Evolutionary conservation across 371 early-diverging fungal species (phyloP).

Genomic region (Apophysomyces elegans): DNA sequence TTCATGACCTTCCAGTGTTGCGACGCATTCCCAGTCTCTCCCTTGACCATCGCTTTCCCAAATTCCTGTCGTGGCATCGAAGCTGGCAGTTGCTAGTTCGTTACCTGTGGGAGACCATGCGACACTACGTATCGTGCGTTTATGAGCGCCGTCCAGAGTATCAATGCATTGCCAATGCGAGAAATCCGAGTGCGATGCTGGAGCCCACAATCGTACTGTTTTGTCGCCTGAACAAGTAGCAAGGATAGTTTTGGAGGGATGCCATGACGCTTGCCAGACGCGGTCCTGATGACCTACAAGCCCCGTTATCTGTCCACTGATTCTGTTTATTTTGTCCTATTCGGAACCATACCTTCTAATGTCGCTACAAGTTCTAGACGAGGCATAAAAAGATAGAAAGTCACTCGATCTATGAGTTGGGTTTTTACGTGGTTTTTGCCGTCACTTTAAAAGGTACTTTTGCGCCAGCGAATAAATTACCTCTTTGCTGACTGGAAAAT

Average conservation of each 20-base stretch:
- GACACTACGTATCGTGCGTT: slow-evolving; percentile 89
- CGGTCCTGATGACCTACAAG: slow-evolving; percentile 82
- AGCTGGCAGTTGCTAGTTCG: slow-evolving; percentile 88
- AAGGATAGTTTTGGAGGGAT: slow-evolving; percentile 72
- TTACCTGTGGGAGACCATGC: slow-evolving; percentile 82
- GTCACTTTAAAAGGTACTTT: no score
- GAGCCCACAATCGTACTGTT: slow-evolving; percentile 85
- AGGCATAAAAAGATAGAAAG: slow-evolving; percentile 31
- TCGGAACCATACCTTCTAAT: slow-evolving; percentile 33
- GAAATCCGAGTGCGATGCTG: slow-evolving; percentile 42
- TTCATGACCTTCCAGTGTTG: slow-evolving; percentile 97
- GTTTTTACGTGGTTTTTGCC: no score
- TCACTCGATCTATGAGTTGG: no score
- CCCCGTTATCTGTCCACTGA: not conserved
- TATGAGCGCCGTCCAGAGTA: slow-evolving; percentile 85
- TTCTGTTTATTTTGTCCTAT: not conserved
- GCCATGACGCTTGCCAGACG: slow-evolving; percentile 94
- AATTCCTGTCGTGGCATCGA: slow-evolving; percentile 92
- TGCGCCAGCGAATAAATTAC: no score
- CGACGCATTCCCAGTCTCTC: slow-evolving; percentile 85
- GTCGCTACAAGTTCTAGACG: slow-evolving; percentile 46
- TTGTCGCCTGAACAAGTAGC: slow-evolving; percentile 90
- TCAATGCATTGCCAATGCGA: slow-evolving; percentile 77
- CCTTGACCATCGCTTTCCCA: slow-evolving; percentile 74
- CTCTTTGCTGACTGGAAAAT: no score